phyloP scores from a whole-genome alignment of 106 monocot genomes.

The Dactylorhiza incarnata region DNA sequence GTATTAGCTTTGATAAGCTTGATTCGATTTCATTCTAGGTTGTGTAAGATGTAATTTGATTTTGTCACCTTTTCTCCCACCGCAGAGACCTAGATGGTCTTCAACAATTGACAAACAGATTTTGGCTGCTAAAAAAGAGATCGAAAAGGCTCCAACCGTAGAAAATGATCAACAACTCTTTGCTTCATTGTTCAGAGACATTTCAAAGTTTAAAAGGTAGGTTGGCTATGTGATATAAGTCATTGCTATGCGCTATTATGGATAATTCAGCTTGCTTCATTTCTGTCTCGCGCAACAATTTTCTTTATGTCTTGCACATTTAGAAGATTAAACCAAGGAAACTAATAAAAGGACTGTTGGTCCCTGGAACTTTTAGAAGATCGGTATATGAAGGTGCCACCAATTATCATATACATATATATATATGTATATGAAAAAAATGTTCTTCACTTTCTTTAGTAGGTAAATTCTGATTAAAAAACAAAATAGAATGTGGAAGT shows the following conservation, averaged over 20 bases:
- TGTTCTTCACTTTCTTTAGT: too few species aligned
- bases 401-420: not conserved
- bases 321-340: not conserved
- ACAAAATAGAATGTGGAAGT: not conserved
- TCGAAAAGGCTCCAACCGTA: conserved; percentile 34
- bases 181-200: conserved; percentile 35
- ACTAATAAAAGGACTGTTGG: not conserved
- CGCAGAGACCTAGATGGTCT: conserved; percentile 51
- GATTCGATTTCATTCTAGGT: not conserved
- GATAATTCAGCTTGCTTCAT: not conserved
- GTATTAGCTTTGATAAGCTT: not conserved
- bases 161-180: conserved; percentile 28
- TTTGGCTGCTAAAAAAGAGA: conserved; percentile 29
- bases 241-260: not conserved
- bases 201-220: conserved; percentile 50
- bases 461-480: not conserved
- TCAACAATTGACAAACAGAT: conserved; percentile 35
- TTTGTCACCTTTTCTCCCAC: not conserved
- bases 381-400: not conserved
- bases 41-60: not conserved
- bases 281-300: not conserved
- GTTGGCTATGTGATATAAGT: not conserved
- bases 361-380: not conserved
- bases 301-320: not conserved
- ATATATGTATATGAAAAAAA: not conserved